These are phyloP conservation scores for Asterophora lycoperdoides DNA, from an alignment of 768 basidiomycete species.

Conservation along the genomic window DNA sequence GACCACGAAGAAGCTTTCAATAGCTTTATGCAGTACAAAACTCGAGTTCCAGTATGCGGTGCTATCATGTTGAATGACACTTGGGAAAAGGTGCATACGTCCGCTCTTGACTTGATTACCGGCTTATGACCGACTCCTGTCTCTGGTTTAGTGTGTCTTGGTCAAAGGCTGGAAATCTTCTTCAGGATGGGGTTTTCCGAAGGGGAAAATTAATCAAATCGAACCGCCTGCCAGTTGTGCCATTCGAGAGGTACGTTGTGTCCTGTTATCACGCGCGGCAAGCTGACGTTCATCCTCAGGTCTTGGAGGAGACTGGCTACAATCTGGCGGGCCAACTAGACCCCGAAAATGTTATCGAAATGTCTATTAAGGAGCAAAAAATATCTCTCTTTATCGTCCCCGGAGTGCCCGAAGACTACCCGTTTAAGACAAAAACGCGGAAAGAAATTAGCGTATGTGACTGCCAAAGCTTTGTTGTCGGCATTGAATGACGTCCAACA, in stretches of 20 bases:
- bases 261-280: neutral
- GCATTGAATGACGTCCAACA: slow-evolving; percentile 16
- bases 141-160: slow-evolving; percentile 70
- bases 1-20: slow-evolving; percentile 85
- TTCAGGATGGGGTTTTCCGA: slow-evolving; percentile 98
- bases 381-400: slow-evolving; percentile 90
- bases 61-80: slow-evolving; percentile 91
- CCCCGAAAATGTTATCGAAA: slow-evolving; percentile 68
- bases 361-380: slow-evolving; percentile 85
- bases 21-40: slow-evolving; percentile 95
- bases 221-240: slow-evolving; percentile 85
- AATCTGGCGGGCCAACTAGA: slow-evolving; percentile 70
- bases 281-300: slow-evolving; percentile 42
- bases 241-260: slow-evolving; percentile 72
- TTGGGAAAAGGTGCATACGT: slow-evolving; percentile 79
- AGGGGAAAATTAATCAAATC: slow-evolving; percentile 98
- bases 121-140: slow-evolving; percentile 1
- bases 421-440: slow-evolving; percentile 89
- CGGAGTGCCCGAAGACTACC: slow-evolving; percentile 81
- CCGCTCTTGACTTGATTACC: slow-evolving; percentile 6
- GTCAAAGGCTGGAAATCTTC: slow-evolving; percentile 98
- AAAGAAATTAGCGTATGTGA: slow-evolving; percentile 93
- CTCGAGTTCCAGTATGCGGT: slow-evolving; percentile 93
- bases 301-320: slow-evolving; percentile 96
- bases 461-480: neutral